These are phyloP conservation scores for Marchantia polymorpha DNA, from an alignment of 225 moss, liverwort and hornwort species.

Conservation along the genomic window DNA sequence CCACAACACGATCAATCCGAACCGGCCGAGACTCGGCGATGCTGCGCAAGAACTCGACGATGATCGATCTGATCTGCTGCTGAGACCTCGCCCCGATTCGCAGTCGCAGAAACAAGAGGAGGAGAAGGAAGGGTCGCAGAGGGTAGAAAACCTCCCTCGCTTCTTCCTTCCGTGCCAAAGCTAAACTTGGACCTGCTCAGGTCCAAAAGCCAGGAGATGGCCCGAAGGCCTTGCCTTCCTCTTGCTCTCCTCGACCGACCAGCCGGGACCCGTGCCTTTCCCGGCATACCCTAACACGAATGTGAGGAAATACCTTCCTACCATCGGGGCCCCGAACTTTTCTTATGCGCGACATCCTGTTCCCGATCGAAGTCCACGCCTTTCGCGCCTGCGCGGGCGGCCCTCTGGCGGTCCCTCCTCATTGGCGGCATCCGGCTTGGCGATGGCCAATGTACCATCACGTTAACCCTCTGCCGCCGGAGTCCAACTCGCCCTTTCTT, in stretches of 20 bases:
- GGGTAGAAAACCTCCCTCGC: conserved; percentile 19
- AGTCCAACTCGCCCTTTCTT: background rate
- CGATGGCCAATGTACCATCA: background rate
- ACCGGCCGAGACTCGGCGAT: background rate
- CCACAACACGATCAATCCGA: conserved; percentile 8
- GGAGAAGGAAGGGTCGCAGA: conserved; percentile 13
- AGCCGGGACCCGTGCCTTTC: background rate
- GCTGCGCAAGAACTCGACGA: conserved; percentile 12
- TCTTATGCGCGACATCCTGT: background rate
- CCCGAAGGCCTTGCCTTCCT: background rate
- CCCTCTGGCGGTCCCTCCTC: background rate
- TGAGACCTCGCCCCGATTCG: background rate
- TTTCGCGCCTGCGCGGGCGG: background rate
- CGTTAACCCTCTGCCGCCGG: background rate
- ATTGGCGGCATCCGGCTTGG: background rate
- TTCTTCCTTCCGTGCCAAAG: conserved; percentile 5
- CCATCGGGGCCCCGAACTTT: background rate
- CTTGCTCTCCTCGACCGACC: background rate
- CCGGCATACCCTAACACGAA: conserved; percentile 3
- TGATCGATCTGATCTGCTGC: conserved; percentile 28
- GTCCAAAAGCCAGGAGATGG: background rate
- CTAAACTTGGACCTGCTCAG: background rate
- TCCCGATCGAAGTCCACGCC: background rate
- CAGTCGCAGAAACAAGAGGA: conserved; percentile 4
- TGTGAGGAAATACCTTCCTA: background rate